phyloP scores from a whole-genome alignment of 768 basidiomycete genomes.

The Peribolospora baueri region DNA sequence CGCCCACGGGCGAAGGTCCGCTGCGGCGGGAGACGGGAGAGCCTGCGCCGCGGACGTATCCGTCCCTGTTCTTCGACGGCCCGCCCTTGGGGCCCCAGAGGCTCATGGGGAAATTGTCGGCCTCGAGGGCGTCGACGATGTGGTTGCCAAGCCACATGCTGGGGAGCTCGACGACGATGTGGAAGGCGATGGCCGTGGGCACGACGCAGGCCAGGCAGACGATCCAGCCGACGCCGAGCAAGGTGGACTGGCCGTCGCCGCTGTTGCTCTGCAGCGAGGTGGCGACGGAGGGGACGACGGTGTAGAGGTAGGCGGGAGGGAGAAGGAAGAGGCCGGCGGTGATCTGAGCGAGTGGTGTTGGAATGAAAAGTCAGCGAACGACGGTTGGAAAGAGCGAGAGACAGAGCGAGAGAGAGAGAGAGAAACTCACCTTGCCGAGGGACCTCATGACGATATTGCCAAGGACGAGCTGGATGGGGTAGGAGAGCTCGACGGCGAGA shows the following conservation, averaged over 20 bases:
- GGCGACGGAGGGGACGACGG: constrained; percentile 14
- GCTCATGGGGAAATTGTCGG: too few species aligned
- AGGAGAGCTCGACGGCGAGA: constrained; percentile 14
- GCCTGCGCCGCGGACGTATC: too few species aligned
- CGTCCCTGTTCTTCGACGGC: too few species aligned
- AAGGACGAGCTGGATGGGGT: constrained; percentile 12
- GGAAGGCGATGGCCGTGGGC: constrained; percentile 14
- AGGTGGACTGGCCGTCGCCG: constrained; percentile 7
- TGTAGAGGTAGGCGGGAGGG: constrained; percentile 14
- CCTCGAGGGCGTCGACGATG: constrained; percentile 10
- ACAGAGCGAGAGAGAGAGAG: not conserved
- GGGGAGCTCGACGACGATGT: constrained; percentile 17
- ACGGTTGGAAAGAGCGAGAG: not conserved
- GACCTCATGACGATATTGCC: constrained; percentile 17
- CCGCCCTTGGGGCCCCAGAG: too few species aligned
- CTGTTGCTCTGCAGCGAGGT: constrained; percentile 9
- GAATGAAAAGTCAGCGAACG: not conserved
- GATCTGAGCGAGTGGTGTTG: constrained; percentile 2
- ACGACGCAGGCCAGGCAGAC: constrained; percentile 12
- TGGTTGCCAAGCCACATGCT: constrained; percentile 15
- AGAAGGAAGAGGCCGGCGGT: constrained; percentile 15
- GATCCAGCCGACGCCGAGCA: constrained; percentile 15
- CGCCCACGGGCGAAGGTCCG: too few species aligned
- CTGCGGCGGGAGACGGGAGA: too few species aligned
- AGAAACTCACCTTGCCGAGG: constrained; percentile 11